A percentile compares a stretch with the other conserved stretches of the same genome.
These are phyloP conservation scores for Globisporangium middletonii DNA, from an alignment of 352 stramenopile species.

Conservation along the genomic window DNA sequence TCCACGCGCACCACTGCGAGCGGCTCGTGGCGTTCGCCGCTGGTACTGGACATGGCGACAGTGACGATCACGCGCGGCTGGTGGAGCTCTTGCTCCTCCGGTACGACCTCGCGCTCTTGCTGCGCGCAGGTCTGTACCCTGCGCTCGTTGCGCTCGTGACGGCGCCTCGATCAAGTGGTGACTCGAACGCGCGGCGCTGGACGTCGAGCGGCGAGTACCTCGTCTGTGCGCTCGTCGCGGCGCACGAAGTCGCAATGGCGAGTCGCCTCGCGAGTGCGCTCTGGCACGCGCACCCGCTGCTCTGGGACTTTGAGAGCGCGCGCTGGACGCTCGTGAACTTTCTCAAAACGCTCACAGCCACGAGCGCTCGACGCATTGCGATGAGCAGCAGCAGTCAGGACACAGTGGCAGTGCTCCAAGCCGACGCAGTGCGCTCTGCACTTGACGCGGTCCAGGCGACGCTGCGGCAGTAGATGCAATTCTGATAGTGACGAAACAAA, in stretches of 20 bases:
- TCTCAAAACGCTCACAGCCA: conserved; percentile 26
- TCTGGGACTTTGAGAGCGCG: conserved; percentile 67
- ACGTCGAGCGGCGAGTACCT: conserved; percentile 60
- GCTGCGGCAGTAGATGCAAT: neutral
- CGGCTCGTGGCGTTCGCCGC: conserved; percentile 20
- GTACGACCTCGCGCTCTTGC: conserved; percentile 38
- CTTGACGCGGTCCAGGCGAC: neutral
- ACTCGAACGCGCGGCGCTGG: conserved; percentile 20
- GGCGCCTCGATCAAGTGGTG: too few relatives aligned
- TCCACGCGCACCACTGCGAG: conserved; percentile 32
- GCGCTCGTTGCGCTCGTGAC: conserved; percentile 24
- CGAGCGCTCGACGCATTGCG: neutral
- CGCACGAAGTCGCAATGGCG: conserved; percentile 39
- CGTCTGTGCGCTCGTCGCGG: conserved; percentile 51
- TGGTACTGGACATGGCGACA: neutral
- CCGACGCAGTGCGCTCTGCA: neutral
- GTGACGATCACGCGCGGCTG: conserved; percentile 3
- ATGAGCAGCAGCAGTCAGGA: neutral
- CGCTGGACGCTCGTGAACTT: conserved; percentile 53
- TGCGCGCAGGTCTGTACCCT: conserved; percentile 34
- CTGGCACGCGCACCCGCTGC: conserved; percentile 47
- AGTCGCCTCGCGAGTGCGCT: conserved; percentile 46
- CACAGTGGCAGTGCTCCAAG: neutral
- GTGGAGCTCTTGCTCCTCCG: conserved; percentile 55
- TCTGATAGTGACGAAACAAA: neutral